Percentiles rank a stretch among this genome's conserved stretches.
Conservation (phyloP, 306 rosid genomes). For the Trifolium dubium region DNA sequence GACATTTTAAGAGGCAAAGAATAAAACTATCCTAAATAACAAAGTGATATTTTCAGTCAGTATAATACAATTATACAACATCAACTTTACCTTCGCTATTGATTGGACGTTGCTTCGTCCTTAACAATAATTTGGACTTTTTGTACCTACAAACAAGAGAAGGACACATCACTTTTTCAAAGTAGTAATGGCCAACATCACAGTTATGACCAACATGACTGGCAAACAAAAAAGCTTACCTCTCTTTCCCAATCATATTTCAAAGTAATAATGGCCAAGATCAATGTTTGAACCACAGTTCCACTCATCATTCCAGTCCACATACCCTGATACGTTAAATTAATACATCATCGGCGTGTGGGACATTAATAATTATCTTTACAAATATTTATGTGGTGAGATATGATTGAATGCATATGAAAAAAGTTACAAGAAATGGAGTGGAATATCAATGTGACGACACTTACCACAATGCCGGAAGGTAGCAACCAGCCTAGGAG, state of each 20-base stretch:
- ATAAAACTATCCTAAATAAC: slow-evolving; percentile 4
- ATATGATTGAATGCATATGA: slow-evolving; percentile 1
- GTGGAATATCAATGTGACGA: not conserved
- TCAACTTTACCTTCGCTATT: slow-evolving; percentile 14
- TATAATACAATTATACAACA: not conserved
- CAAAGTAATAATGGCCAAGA: slow-evolving; percentile 49
- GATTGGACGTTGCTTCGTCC: slow-evolving; percentile 41
- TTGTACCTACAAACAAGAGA: slow-evolving; percentile 43
- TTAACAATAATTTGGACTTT: slow-evolving; percentile 46
- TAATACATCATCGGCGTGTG: not conserved
- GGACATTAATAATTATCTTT: not conserved
- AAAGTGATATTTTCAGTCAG: not conserved
- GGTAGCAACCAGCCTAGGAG: slow-evolving; percentile 59
- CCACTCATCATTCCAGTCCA: slow-evolving; percentile 76
- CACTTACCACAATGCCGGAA: slow-evolving; percentile 54
- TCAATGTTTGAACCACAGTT: slow-evolving; percentile 65
- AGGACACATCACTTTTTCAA: too few species aligned
- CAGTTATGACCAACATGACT: not conserved
- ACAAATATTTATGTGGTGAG: not conserved
- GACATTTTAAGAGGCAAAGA: not conserved
- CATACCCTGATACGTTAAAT: slow-evolving; percentile 48
- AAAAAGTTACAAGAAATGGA: not conserved
- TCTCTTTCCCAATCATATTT: slow-evolving; percentile 68
- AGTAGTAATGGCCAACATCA: too few species aligned
- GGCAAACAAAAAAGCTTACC: slow-evolving; percentile 44